Base-by-base conservation (phyloP, 768 basidiomycete species). In the Postia placenta region DNA sequence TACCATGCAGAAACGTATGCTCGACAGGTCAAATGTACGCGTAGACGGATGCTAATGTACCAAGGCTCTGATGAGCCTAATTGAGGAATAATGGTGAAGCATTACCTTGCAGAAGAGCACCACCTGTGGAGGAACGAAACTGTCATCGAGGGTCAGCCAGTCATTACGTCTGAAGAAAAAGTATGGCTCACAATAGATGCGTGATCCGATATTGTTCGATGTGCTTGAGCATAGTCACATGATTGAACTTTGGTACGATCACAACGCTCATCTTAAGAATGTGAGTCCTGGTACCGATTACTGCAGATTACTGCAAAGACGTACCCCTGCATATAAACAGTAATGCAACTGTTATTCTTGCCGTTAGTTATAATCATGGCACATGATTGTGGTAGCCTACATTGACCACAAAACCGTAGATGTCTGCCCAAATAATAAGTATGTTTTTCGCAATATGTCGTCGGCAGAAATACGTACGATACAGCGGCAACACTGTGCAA, bases 91-190 rank as follows among this genome's bases (percentile, higher is more conserved):
- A n/a, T n/a, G n/a, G n/a, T n/a, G n/a, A n/a, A n/a, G n/a, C n/a
- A 9, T 44, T 39, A 66, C 66, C 56, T 69, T 69, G 60, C 59
- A 59, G 4, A 69, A 39, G 4, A 66, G 48, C 3, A 69, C 63
- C 2, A 64, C 56, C 52, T 63, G 56, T 2, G 66, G 67, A 7
- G 66, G 66, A 0, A 67, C 65, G n/a, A 64, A 30, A 19, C 64
- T 65, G 26, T 19, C 9, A 40, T 4, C 22, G 6, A 9, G 19
- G 39, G 23, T 17, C n/a, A 33, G 30, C 19, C 30, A 23, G n/a
- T 14, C 23, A 35, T 11, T 17, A 5, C 11, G 9, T 15, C 7
- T 17, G 22, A 26, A 19, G 11, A 25, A 45, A 7, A 20, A 50
- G 39, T 17, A 24, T 33, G 15, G 7, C 30, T 33, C 30, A 64